phyloP scores from a whole-genome alignment of 2,329 filamentous ascomycete genomes.

The Pseudogymnoascus sp. region DNA sequence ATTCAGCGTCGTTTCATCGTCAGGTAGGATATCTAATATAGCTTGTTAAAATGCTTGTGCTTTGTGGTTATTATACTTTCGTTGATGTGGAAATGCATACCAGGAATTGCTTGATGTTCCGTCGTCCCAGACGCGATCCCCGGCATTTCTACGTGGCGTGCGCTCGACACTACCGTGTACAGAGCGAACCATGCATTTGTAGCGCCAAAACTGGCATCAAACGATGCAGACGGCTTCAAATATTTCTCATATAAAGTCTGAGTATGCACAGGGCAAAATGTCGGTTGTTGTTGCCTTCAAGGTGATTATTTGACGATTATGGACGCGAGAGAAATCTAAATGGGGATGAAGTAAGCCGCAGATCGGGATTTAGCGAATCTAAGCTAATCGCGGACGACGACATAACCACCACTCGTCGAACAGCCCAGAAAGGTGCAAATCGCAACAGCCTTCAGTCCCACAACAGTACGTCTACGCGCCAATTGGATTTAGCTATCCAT shows the following conservation, averaged over 20 bases:
- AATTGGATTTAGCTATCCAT: neutral
- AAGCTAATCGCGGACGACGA: constrained; percentile 40
- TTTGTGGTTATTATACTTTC: neutral
- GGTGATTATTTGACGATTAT: constrained; percentile 8
- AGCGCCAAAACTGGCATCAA: constrained; percentile 45
- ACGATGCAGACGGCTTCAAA: constrained; percentile 40
- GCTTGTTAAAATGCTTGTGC: neutral
- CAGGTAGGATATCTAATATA: constrained; percentile 19
- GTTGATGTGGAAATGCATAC: constrained; percentile 16
- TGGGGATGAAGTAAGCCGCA: constrained; percentile 12
- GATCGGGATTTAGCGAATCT: constrained; percentile 10
- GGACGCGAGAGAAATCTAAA: constrained; percentile 8
- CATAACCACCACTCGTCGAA: constrained; percentile 38
- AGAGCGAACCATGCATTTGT: constrained; percentile 53
- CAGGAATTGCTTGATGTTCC: constrained; percentile 25
- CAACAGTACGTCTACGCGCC: neutral
- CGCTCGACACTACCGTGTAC: constrained; percentile 38
- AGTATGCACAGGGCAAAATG: constrained; percentile 45
- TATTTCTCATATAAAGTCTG: constrained; percentile 43
- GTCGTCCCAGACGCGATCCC: constrained; percentile 28
- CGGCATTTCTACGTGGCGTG: constrained; percentile 28
- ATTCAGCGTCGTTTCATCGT: constrained; percentile 21
- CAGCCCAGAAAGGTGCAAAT: constrained; percentile 4
- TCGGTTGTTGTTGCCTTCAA: constrained; percentile 26
- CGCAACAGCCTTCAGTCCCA: constrained; percentile 8